Evolutionary conservation across 352 stramenopile genomes (phyloP), one percentile per base, ranked within the genome.

Genomic region (Phytophthora pinifolia): DNA sequence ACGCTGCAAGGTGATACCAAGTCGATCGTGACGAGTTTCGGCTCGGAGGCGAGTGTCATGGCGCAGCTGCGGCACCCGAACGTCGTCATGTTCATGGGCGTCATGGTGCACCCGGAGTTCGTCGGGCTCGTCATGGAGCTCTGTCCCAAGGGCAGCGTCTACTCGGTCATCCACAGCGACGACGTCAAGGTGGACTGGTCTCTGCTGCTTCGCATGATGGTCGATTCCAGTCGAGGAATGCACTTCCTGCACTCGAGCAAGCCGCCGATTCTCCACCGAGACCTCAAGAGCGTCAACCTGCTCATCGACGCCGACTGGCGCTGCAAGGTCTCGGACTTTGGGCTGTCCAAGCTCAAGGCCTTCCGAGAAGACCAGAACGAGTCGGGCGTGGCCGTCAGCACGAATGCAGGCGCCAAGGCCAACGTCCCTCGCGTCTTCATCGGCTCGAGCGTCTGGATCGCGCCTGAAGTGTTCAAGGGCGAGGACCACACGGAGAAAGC

Each of bases 401-500:
- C 43, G 1, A 52, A 39, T 38, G 31, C n/a, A n/a, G n/a, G 43
- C 15, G 30, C 20, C 2, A 65, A 59, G n/a, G 5, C 52, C 6
- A 67, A 70, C 32, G 32, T 54, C 4, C 29, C 59, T 35, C 81
- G 81, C 2, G 65, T 78, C 5, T 92, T 94, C 38, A 64, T 89
- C n/a, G 88, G 87, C 32, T 96, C 88, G 3, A 93, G 79, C 42
- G 81, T 96, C 38, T 97, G 89, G 89, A 96, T 96, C 64, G 86
- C 89, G 1, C 88, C 89, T 0, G 86, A 97, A 51, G 77, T 97
- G 9, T 96, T 96, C 59, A 90, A 89, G 46, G 89, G 88, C 13
- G 72, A 92, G 49, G 62, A 74, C 20, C 88, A 96, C 60, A 92
- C 84, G 2, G 88, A 96, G 54, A 91, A 95, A 59, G 83, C 86